Conservation (phyloP, 495 filamentous ascomycete species). For the Trichocladium uniseriatum region DNA sequence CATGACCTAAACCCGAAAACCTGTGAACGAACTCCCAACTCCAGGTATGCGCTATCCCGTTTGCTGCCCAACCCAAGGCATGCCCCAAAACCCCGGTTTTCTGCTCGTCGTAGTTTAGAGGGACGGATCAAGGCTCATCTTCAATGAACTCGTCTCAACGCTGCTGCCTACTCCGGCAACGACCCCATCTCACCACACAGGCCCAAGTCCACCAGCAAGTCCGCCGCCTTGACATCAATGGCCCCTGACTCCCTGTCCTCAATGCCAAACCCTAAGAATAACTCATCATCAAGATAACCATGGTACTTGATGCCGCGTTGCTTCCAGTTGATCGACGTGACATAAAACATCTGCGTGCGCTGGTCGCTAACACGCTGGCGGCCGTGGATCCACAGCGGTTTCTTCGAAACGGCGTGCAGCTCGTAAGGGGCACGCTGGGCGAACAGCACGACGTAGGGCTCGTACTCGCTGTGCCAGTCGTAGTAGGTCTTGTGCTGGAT, state of each 20-base stretch:
- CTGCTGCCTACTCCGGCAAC: neutral
- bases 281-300: slow-evolving; percentile 41
- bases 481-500: slow-evolving; percentile 45
- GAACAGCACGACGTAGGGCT: slow-evolving; percentile 46
- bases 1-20: too few species aligned
- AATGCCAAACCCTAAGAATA: slow-evolving; percentile 42
- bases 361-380: slow-evolving; percentile 16
- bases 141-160: neutral
- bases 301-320: slow-evolving; percentile 34
- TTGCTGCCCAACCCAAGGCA: too few species aligned
- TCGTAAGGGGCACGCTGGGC: slow-evolving; percentile 37
- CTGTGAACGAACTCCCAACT: too few species aligned
- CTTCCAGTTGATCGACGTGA: slow-evolving; percentile 47
- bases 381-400: slow-evolving; percentile 45
- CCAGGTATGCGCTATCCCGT: too few species aligned
- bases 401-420: slow-evolving; percentile 38
- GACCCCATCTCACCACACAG: slow-evolving; percentile 16
- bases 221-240: slow-evolving; percentile 40
- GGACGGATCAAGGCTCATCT: too few species aligned
- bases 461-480: slow-evolving; percentile 39
- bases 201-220: slow-evolving; percentile 35
- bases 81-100: too few species aligned
- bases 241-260: slow-evolving; percentile 37
- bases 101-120: too few species aligned
- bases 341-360: slow-evolving; percentile 39